These are phyloP conservation scores for Byssothecium circinans DNA, from an alignment of 2,329 filamentous ascomycete species.

Conservation along the genomic window DNA sequence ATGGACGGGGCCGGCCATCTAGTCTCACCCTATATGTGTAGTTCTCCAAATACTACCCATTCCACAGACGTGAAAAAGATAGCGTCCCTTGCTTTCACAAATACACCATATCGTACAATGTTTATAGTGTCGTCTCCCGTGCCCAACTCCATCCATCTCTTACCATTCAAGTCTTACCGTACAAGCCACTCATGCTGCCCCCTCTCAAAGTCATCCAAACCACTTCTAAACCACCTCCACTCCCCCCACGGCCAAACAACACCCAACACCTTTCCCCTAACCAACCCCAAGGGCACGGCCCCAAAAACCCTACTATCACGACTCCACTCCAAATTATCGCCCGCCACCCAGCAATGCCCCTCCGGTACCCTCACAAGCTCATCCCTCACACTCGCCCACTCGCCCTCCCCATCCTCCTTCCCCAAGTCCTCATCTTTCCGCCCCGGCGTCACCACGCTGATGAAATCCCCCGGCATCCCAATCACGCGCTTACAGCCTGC, in stretches of 20 bases:
- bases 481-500: conserved; percentile 75
- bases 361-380: conserved; percentile 76
- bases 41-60: too few relatives aligned
- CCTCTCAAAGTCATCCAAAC: conserved; percentile 1
- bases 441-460: conserved; percentile 65
- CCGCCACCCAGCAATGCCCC: conserved; percentile 88
- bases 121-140: too few relatives aligned
- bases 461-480: conserved; percentile 65
- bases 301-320: conserved; percentile 86
- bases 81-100: too few relatives aligned
- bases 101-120: too few relatives aligned
- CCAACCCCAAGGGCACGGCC: conserved; percentile 79
- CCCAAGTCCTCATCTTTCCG: conserved; percentile 28
- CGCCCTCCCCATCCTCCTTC: conserved; percentile 23
- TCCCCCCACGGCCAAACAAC: conserved; percentile 27
- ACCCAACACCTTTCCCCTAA: conserved; percentile 77
- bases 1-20: too few relatives aligned
- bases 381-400: conserved; percentile 33
- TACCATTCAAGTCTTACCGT: neutral
- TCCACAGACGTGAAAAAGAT: too few relatives aligned
- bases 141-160: too few relatives aligned
- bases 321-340: conserved; percentile 83
- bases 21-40: too few relatives aligned
- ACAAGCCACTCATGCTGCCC: neutral
- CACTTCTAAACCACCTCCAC: conserved; percentile 26